Conservation (phyloP, 495 filamentous ascomycete genomes). For the Penicillium soppii region DNA sequence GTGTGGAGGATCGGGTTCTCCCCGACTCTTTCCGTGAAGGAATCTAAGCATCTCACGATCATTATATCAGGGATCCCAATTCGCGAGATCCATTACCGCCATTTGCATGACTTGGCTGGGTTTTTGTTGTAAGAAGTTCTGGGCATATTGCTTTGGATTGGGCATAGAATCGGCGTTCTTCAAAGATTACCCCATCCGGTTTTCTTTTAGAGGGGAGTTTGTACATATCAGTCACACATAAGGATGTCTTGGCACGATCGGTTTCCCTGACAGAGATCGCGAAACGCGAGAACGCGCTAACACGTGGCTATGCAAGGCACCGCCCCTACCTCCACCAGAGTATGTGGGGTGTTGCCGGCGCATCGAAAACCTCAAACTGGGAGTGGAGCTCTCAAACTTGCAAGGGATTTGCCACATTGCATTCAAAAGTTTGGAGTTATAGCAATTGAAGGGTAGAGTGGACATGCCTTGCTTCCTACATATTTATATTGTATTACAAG, state of each 20-base stretch:
- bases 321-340: neutral
- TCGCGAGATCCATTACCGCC: neutral
- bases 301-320: conserved; percentile 7
- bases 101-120: conserved; percentile 1
- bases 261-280: neutral
- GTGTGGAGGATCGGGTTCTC: conserved; percentile 68
- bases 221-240: neutral
- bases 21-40: conserved; percentile 47
- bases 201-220: neutral
- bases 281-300: conserved; percentile 10
- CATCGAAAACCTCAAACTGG: conserved; percentile 4
- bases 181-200: neutral
- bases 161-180: conserved; percentile 16
- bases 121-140: neutral
- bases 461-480: too few species aligned
- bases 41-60: conserved; percentile 30
- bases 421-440: neutral
- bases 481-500: too few species aligned
- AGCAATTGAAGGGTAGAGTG: too few species aligned
- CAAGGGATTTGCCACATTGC: conserved; percentile 12
- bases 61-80: neutral
- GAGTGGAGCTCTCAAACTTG: conserved; percentile 11
- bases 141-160: conserved; percentile 1
- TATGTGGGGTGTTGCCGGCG: conserved; percentile 8
- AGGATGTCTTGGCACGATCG: neutral